phyloP scores from a whole-genome alignment of 2,329 filamentous ascomycete genomes.

The Penicillium sp. region DNA sequence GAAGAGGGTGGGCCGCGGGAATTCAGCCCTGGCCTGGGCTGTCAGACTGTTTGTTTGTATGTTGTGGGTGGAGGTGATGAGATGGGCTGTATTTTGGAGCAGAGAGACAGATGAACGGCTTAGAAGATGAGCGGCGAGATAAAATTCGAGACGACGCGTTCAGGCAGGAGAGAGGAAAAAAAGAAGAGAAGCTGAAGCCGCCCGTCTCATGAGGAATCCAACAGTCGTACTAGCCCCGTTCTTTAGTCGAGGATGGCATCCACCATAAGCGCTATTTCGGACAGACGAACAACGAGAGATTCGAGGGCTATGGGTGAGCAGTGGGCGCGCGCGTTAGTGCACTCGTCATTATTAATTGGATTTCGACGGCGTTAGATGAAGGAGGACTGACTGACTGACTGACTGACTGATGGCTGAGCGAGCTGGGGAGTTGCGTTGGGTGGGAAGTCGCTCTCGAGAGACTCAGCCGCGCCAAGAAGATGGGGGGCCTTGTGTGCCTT shows the following conservation, averaged over 20 bases:
- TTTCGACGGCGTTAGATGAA: not conserved
- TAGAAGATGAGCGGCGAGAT: not conserved
- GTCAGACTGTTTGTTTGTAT: not conserved
- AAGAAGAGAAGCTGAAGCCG: not conserved
- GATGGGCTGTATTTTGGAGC: not conserved
- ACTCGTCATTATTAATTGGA: not conserved
- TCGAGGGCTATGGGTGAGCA: not conserved
- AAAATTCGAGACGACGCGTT: not conserved
- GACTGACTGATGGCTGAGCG: too few relatives aligned
- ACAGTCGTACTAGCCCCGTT: not conserved
- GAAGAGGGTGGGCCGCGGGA: conserved; percentile 8
- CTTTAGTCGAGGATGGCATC: not conserved
- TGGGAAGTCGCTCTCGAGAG: not conserved
- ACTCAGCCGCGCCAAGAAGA: not conserved
- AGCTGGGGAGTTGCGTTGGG: not conserved
- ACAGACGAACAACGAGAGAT: not conserved
- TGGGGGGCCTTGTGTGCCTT: not conserved
- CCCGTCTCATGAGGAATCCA: not conserved
- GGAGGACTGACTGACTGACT: too few relatives aligned
- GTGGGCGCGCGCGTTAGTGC: not conserved
- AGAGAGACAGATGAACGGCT: not conserved
- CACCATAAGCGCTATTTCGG: not conserved
- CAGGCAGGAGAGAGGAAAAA: not conserved
- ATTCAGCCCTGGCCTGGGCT: conserved; percentile 7
- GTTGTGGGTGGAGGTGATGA: not conserved